Base-by-base conservation (phyloP, 768 basidiomycete genomes). In the Agrocybe pediades region DNA sequence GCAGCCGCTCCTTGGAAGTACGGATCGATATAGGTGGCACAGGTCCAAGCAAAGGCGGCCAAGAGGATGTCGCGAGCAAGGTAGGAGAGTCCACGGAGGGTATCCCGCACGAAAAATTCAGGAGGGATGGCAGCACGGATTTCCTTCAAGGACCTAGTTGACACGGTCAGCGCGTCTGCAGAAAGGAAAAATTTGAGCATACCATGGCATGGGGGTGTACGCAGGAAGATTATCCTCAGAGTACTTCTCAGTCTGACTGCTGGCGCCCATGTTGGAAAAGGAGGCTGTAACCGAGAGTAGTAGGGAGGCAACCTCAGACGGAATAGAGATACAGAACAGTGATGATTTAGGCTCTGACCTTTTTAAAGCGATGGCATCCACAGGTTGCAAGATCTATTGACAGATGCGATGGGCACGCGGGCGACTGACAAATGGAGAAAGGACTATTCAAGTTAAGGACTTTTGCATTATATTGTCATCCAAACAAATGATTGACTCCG, bases 201-300 rank as follows among this genome's bases (percentile, higher is more conserved):
- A 78, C 79, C 78, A 81, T 48, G 72, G 71, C 76, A 80, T 77
- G 16, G 79, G 79, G 23, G 67, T 70, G 56, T 71, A 81, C 9
- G 60, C 60, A 20, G 76, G 79, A 39, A 79, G 74, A 21, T 61
- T 64, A 58, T 75, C 68, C 51, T 81, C 78, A 49, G 50, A 58
- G 61, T 77, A 73, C 41, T 67, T 61, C 44, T 66, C 26, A 6
- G 53, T 44, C 21, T 60, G 44, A 41, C 51, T 49, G 56, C 52
- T 58, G 42, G 61, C 41, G 50, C 60, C 61, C 64, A 65, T 64
- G 61, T 61, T 59, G 44, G 36, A 55, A 46, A 51, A 44, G 57
- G 59, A 54, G 56, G 53, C 56, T 58, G 15, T 30, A 15, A 47
- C 29, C 47, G 39, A 26, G 25, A 40, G 23, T 30, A 30, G 29